Percentiles rank a stretch among this genome's conserved stretches.
Conservation (phyloP, 1,284 basidiomycete genomes). For the Ustilago shanxiensis region DNA sequence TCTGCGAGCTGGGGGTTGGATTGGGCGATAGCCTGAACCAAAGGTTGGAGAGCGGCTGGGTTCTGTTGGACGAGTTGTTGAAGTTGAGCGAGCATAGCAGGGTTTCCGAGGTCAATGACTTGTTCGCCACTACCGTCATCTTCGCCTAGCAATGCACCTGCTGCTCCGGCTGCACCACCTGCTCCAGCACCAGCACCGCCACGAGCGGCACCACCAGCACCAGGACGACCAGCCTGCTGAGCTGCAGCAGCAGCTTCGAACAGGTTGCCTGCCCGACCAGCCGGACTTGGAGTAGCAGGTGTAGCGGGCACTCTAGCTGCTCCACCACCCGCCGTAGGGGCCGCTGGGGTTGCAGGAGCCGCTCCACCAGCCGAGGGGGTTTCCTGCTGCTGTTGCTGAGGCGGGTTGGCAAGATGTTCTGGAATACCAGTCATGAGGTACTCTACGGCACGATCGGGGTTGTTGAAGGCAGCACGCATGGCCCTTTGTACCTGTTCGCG, state of each 20-base stretch:
- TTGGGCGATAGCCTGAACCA: constrained; percentile 68
- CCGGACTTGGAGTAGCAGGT: constrained; percentile 47
- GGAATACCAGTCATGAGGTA: constrained; percentile 84
- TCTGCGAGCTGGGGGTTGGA: constrained; percentile 67
- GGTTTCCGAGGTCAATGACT: constrained; percentile 67
- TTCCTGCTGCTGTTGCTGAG: constrained; percentile 35
- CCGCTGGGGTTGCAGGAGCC: constrained; percentile 72
- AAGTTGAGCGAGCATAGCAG: constrained; percentile 66
- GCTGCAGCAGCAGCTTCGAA: constrained; percentile 71
- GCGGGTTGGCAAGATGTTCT: constrained; percentile 56
- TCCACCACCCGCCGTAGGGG: constrained; percentile 70
- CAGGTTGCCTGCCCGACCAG: constrained; percentile 67
- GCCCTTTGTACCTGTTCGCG: constrained; percentile 86
- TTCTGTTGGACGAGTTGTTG: constrained; percentile 66
- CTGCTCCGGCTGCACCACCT: constrained; percentile 32
- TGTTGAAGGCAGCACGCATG: constrained; percentile 94
- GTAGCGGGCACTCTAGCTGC: constrained; percentile 62
- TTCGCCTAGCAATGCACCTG: constrained; percentile 52
- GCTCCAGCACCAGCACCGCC: constrained; percentile 42
- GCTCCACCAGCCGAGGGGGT: constrained; percentile 79
- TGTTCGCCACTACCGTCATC: constrained; percentile 64
- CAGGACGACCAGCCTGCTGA: constrained; percentile 47
- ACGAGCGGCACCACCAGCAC: constrained; percentile 20
- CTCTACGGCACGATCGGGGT: constrained; percentile 96
- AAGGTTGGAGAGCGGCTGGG: constrained; percentile 66